These are phyloP conservation scores for Alternaria hordeiaustralica DNA, from an alignment of 2,329 filamentous ascomycete genomes.

Conservation along the genomic window DNA sequence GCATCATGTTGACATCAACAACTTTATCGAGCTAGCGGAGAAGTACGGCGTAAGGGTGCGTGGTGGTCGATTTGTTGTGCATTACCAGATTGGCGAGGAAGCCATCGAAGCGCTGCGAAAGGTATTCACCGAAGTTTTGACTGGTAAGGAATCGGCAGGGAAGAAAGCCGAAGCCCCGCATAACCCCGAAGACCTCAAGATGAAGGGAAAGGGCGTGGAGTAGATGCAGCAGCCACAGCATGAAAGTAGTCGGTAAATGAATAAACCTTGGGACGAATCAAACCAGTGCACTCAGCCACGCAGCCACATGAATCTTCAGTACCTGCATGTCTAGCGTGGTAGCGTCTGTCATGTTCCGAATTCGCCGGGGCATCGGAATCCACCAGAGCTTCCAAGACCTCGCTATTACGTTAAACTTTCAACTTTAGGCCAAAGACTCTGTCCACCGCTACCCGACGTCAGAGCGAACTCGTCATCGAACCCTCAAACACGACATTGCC, in stretches of 20 bases:
- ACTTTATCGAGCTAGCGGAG: slow-evolving; percentile 62
- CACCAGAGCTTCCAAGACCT: slow-evolving; percentile 19
- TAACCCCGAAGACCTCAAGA: slow-evolving; percentile 33
- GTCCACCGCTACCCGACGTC: slow-evolving; percentile 6
- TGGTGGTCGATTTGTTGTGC: slow-evolving; percentile 68
- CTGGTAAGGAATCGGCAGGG: slow-evolving; percentile 23
- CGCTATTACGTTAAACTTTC: slow-evolving; percentile 27
- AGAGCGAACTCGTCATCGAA: slow-evolving; percentile 25
- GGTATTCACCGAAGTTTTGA: slow-evolving; percentile 33
- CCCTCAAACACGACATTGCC: slow-evolving; percentile 11
- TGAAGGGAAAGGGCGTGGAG: slow-evolving; percentile 40
- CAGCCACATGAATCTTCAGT: slow-evolving; percentile 7
- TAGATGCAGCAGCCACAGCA: slow-evolving; percentile 16
- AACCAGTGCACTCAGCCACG: not conserved
- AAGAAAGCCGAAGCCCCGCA: slow-evolving; percentile 30
- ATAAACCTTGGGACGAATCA: slow-evolving; percentile 3
- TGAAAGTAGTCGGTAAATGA: not conserved
- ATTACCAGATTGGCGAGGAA: slow-evolving; percentile 75
- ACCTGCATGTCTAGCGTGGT: slow-evolving; percentile 12
- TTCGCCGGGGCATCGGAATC: slow-evolving; percentile 16
- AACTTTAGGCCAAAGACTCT: not conserved
- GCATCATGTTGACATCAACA: slow-evolving; percentile 60
- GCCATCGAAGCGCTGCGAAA: slow-evolving; percentile 58
- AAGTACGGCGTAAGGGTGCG: slow-evolving; percentile 64
- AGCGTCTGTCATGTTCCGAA: slow-evolving; percentile 4